These are phyloP conservation scores for Fremontodendron californicum DNA, from an alignment of 345 rosid genomes.

Conservation along the genomic window DNA sequence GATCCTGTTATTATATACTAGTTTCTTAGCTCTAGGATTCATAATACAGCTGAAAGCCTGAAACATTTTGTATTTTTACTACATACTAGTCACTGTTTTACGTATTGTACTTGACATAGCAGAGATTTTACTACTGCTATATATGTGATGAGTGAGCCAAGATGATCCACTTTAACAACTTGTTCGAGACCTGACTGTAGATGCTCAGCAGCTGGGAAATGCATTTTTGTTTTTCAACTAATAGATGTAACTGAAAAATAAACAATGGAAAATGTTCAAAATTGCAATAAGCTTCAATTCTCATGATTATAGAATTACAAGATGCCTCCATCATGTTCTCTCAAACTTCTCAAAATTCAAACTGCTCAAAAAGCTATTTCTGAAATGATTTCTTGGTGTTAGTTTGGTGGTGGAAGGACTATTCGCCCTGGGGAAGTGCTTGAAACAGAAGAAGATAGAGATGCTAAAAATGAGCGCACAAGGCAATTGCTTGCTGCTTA, in stretches of 20 bases:
- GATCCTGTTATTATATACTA: neutral
- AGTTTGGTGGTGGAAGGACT: constrained; percentile 88
- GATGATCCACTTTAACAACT: neutral
- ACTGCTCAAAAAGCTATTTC: neutral
- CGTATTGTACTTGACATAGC: neutral
- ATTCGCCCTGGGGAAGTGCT: constrained; percentile 75
- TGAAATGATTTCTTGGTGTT: constrained; percentile 15
- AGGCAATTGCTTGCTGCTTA: constrained; percentile 63
- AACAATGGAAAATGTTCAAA: neutral
- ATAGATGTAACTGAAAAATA: neutral
- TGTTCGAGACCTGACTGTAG: neutral
- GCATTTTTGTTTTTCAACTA: neutral
- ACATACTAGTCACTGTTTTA: neutral
- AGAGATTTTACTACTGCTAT: neutral
- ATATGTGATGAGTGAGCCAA: neutral
- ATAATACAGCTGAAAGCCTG: neutral
- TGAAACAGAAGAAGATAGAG: constrained; percentile 73
- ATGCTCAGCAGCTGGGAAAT: neutral
- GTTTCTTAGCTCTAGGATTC: neutral
- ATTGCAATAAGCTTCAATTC: neutral
- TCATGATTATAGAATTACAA: neutral
- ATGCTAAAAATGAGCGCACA: constrained; percentile 60
- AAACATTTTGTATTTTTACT: neutral
- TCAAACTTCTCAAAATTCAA: neutral
- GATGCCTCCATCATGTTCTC: constrained; percentile 5